These are phyloP conservation scores for Chalaropsis thielavioides DNA, from an alignment of 2,329 filamentous ascomycete genomes.

Conservation along the genomic window DNA sequence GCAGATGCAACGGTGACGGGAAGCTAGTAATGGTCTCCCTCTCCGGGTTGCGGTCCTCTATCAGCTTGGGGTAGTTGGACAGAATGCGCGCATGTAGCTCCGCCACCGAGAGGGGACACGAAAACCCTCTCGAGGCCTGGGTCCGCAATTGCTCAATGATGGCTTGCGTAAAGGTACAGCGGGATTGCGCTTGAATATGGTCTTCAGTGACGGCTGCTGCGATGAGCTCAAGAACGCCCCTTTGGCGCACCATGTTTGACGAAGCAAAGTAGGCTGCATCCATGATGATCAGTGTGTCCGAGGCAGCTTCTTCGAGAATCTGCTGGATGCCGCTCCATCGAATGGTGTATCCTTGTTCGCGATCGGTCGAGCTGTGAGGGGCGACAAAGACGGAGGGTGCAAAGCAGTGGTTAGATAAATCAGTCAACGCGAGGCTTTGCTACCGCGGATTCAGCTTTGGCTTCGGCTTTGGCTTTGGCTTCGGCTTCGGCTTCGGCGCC, in stretches of 20 bases:
- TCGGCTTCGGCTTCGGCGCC: not conserved
- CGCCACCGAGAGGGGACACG: slow-evolving; percentile 34
- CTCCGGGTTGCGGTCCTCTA: slow-evolving; percentile 36
- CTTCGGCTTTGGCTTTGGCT: too few species aligned
- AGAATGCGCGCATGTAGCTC: slow-evolving; percentile 42
- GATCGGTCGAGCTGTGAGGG: slow-evolving; percentile 32
- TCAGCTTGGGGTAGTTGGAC: slow-evolving; percentile 36
- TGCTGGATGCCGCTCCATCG: slow-evolving; percentile 44
- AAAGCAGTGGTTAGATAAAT: not conserved
- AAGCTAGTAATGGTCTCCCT: slow-evolving; percentile 34
- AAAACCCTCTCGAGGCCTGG: slow-evolving; percentile 30
- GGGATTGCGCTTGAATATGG: slow-evolving; percentile 33
- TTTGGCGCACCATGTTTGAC: slow-evolving; percentile 34
- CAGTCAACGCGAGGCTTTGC: not conserved
- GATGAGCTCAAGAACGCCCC: slow-evolving; percentile 41
- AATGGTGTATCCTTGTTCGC: slow-evolving; percentile 29
- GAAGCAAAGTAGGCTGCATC: slow-evolving; percentile 44
- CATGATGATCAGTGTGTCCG: slow-evolving; percentile 44
- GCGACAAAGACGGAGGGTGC: too few species aligned
- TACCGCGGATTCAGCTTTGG: too few species aligned
- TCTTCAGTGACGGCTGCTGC: slow-evolving; percentile 41
- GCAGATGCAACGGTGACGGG: slow-evolving; percentile 41
- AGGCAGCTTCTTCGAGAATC: slow-evolving; percentile 39
- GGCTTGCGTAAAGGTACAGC: slow-evolving; percentile 38
- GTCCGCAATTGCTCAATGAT: slow-evolving; percentile 36